Base-by-base conservation (phyloP, 2,329 filamentous ascomycete genomes). In the Calonectria fujianensis region DNA sequence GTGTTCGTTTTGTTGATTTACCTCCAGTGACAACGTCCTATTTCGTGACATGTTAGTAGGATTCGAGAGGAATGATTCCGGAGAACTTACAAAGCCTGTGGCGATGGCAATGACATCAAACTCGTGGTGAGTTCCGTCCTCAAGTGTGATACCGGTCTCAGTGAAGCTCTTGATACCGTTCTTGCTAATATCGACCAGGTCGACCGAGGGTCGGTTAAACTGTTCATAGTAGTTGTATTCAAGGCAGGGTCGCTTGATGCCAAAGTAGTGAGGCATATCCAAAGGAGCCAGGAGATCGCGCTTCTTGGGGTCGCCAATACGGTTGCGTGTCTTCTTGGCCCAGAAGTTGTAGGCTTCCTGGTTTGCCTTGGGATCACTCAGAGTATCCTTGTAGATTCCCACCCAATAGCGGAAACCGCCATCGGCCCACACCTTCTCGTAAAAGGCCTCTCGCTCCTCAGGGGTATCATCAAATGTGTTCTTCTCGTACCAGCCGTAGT, bases 331-430 rank as follows among this genome's bases (percentile, higher is more conserved):
- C 81, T 90, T 91, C 74, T 85, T 85, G 3, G 84, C 85, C 89
- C 90, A 92, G 80, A 91, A 92, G 4, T 88, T 83, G 78, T 92
- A 92, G 0, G 86, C 84, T 69, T 87, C 85, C 24, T 85, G 80
- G 79, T 92, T 93, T 4, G 89, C 88, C 18, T 88, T 84, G 0
- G 82, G 50, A 39, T 86, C 82, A 24, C 83, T 80, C 8, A 91
- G 75, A 61, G 86, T 85, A 70, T 93, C 91, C 69, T 88, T 88
- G 84, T 92, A 93, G 3, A 85, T 80, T 0, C 83, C 84, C 2
- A 92, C 84, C 89, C 90, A 91, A 81, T 86, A 90, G 0, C 84
- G 84, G 82, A 92, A 92, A 0, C 90, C 91, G 1, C 90, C 91
- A 0, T 86, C 81, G 2, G 83, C 69, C 87, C 88, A 92, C 10